Evolutionary conservation across 2,329 filamentous ascomycete species (phyloP).

Genomic region (Fusarium albidum): DNA sequence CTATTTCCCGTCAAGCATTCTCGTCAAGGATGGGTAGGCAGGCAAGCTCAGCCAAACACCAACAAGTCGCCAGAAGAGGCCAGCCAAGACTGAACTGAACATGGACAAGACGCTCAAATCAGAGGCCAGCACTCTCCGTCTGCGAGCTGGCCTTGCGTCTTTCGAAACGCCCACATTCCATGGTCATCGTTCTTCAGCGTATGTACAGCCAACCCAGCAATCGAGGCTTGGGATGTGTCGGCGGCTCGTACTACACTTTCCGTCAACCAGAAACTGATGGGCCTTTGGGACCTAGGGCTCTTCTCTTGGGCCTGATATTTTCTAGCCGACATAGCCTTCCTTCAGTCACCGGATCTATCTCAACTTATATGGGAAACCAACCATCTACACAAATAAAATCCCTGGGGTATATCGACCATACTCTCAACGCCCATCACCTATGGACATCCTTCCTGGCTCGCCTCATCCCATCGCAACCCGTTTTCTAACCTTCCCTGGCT

Average conservation of each 20-base stretch:
- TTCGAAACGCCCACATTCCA: background rate
- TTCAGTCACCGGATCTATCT: background rate
- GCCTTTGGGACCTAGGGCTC: background rate
- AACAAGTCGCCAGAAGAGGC: background rate
- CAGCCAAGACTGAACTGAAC: background rate
- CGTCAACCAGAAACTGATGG: background rate
- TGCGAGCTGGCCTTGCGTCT: background rate
- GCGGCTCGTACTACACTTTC: background rate
- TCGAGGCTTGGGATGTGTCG: background rate
- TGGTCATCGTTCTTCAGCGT: background rate
- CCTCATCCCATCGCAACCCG: slow-evolving; percentile 14
- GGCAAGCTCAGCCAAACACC: background rate
- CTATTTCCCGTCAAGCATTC: background rate
- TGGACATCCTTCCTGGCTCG: slow-evolving; percentile 1
- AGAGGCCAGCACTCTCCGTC: background rate
- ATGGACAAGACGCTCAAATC: background rate
- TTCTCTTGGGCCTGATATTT: background rate
- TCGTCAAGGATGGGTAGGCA: background rate
- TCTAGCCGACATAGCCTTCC: background rate
- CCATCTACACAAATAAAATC: slow-evolving; percentile 1
- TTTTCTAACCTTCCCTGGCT: background rate
- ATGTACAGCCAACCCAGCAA: background rate
- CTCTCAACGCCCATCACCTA: slow-evolving; percentile 23
- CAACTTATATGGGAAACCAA: slow-evolving; percentile 6
- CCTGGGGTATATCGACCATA: slow-evolving; percentile 31